These are phyloP conservation scores for Entoloma clypeatum DNA, from an alignment of 1,284 basidiomycete genomes.

Conservation along the genomic window DNA sequence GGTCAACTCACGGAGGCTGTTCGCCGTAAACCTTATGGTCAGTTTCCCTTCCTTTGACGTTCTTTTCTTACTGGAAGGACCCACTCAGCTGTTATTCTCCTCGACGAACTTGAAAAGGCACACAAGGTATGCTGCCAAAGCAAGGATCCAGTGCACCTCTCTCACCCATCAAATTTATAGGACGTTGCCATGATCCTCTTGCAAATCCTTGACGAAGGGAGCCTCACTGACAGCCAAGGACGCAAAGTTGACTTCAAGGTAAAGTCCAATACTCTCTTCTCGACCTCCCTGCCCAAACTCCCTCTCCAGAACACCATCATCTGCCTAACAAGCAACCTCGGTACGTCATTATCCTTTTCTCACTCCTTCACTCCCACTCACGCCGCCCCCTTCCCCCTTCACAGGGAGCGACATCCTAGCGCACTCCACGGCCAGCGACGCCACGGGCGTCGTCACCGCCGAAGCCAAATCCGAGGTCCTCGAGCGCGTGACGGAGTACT, in stretches of 20 bases:
- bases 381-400: neutral
- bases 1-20: conserved; percentile 88
- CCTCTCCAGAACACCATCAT: conserved; percentile 73
- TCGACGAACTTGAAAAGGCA: conserved; percentile 92
- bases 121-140: conserved; percentile 58
- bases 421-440: conserved; percentile 59
- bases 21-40: conserved; percentile 76
- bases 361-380: neutral
- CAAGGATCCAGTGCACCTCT: neutral
- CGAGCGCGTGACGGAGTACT: conserved; percentile 70
- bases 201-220: conserved; percentile 91
- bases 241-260: conserved; percentile 79
- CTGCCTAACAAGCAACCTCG: conserved; percentile 58
- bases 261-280: conserved; percentile 6
- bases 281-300: neutral
- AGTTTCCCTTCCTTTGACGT: conserved; percentile 18
- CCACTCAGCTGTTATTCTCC: conserved; percentile 62
- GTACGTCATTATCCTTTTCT: conserved; percentile 21
- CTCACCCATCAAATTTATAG: conserved; percentile 24
- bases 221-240: conserved; percentile 81
- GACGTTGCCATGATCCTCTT: conserved; percentile 90
- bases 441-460: conserved; percentile 64
- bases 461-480: conserved; percentile 71
- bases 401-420: conserved; percentile 74
- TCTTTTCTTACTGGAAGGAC: conserved; percentile 3